These are phyloP conservation scores for Aspergillus fumigatus DNA, from an alignment of 2,329 filamentous ascomycete genomes.

Conservation along the genomic window DNA sequence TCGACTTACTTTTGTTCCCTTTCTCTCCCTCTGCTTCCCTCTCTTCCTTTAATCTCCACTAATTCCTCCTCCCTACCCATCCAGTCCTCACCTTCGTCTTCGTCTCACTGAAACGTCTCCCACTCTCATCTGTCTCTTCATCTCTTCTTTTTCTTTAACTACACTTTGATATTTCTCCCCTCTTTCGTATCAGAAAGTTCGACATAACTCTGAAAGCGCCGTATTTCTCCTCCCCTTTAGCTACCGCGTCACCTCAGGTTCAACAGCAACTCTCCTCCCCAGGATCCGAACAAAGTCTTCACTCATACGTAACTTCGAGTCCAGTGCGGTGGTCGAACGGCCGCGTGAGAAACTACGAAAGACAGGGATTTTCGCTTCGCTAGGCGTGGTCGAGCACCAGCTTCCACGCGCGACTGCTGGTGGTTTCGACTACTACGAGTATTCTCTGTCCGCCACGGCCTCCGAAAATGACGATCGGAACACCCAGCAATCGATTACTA, in stretches of 20 bases:
- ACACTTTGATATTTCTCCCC: background rate
- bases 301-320: background rate
- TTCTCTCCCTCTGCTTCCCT: background rate
- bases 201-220: background rate
- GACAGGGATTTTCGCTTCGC: background rate
- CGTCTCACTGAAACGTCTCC: conserved; percentile 8
- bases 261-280: background rate
- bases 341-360: background rate
- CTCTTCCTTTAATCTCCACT: conserved; percentile 3
- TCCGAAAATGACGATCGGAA: conserved; percentile 44
- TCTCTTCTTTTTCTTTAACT: background rate
- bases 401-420: conserved; percentile 32
- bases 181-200: background rate
- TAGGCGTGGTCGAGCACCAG: conserved; percentile 27
- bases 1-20: background rate
- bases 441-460: conserved; percentile 31
- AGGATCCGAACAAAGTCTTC: background rate
- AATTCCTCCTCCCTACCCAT: conserved; percentile 5
- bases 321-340: background rate
- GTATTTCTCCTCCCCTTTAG: background rate
- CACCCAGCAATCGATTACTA: conserved; percentile 36
- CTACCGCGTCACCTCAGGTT: background rate
- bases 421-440: conserved; percentile 28
- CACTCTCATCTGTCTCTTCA: conserved; percentile 4
- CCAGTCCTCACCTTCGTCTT: conserved; percentile 1